phyloP scores from a whole-genome alignment of 2,329 filamentous ascomycete species.

The Pseudopithomyces chartarum region DNA sequence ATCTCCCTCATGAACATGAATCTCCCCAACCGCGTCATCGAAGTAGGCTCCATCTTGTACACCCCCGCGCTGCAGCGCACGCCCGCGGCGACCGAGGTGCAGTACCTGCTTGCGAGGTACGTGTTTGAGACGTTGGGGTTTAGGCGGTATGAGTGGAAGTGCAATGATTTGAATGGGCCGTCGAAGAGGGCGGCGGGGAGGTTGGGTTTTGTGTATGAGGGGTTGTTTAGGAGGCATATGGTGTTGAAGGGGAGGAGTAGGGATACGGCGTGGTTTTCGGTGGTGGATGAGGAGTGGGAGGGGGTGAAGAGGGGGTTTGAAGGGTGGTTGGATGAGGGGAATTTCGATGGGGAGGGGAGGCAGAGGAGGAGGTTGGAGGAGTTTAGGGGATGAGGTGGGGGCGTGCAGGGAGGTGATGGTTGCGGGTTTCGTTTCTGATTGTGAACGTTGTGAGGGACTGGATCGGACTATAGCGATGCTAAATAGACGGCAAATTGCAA shows the following conservation, averaged over 20 bases:
- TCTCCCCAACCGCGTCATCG: slow-evolving; percentile 54
- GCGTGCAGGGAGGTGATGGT: too few species aligned
- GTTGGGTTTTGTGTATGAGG: slow-evolving; percentile 65
- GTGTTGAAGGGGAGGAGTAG: slow-evolving; percentile 61
- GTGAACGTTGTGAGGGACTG: too few species aligned
- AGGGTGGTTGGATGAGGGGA: slow-evolving; percentile 59
- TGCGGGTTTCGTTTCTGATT: too few species aligned
- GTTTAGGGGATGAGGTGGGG: slow-evolving; percentile 33
- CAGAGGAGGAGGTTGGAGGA: slow-evolving; percentile 56
- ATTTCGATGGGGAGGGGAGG: slow-evolving; percentile 61
- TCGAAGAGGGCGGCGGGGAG: slow-evolving; percentile 61
- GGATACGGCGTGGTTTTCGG: slow-evolving; percentile 66
- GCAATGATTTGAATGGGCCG: slow-evolving; percentile 60
- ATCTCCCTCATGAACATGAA: slow-evolving; percentile 47
- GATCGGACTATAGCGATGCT: too few species aligned
- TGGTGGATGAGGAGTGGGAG: slow-evolving; percentile 65
- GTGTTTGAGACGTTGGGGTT: slow-evolving; percentile 60
- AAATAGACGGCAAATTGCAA: too few species aligned
- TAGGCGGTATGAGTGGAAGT: slow-evolving; percentile 68
- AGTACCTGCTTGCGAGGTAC: slow-evolving; percentile 61
- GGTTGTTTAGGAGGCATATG: slow-evolving; percentile 66
- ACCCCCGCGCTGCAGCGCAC: slow-evolving; percentile 58
- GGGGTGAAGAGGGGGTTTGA: slow-evolving; percentile 53
- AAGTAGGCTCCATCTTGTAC: slow-evolving; percentile 63
- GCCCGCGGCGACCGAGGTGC: slow-evolving; percentile 61